These are phyloP conservation scores for Cyberlindnera amylophila DNA, from an alignment of 805 yeast genomes.

Conservation along the genomic window DNA sequence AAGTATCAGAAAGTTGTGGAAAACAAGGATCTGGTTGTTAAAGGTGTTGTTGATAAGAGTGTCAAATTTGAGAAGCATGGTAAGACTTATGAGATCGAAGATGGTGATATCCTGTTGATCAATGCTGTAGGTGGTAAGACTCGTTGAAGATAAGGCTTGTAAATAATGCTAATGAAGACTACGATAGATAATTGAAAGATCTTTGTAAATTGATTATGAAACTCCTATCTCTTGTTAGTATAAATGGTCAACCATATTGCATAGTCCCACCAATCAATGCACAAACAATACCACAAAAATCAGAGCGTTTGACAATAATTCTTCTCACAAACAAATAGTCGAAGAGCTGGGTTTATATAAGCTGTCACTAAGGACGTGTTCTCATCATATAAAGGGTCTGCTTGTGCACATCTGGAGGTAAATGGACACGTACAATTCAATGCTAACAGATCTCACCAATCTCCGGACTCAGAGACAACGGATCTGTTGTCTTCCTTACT, in stretches of 20 bases:
- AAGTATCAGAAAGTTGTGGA: slow-evolving; percentile 56
- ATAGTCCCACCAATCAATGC: background rate
- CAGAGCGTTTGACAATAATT: slow-evolving; percentile 28
- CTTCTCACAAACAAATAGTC: slow-evolving; percentile 29
- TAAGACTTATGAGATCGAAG: slow-evolving; percentile 73
- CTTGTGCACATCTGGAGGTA: too few species aligned
- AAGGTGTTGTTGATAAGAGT: slow-evolving; percentile 31
- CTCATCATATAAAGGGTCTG: slow-evolving; percentile 21
- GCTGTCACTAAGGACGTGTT: slow-evolving; percentile 21
- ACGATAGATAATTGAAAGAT: too few species aligned
- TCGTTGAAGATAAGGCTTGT: too few species aligned
- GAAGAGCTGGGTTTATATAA: slow-evolving; percentile 31
- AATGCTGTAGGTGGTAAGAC: slow-evolving; percentile 67
- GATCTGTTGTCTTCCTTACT: too few species aligned
- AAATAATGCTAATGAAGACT: too few species aligned
- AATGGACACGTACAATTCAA: too few species aligned
- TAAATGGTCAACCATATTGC: too few species aligned
- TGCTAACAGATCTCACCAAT: too few species aligned
- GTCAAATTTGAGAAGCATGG: slow-evolving; percentile 49
- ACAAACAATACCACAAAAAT: slow-evolving; percentile 1
- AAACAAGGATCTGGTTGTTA: slow-evolving; percentile 13
- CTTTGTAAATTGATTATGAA: too few species aligned
- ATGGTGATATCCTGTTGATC: slow-evolving; percentile 77
- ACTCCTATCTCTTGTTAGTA: slow-evolving; percentile 1
- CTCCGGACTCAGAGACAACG: too few species aligned